phyloP scores from a whole-genome alignment of 495 filamentous ascomycete genomes.

The Penicillium odoratum region DNA sequence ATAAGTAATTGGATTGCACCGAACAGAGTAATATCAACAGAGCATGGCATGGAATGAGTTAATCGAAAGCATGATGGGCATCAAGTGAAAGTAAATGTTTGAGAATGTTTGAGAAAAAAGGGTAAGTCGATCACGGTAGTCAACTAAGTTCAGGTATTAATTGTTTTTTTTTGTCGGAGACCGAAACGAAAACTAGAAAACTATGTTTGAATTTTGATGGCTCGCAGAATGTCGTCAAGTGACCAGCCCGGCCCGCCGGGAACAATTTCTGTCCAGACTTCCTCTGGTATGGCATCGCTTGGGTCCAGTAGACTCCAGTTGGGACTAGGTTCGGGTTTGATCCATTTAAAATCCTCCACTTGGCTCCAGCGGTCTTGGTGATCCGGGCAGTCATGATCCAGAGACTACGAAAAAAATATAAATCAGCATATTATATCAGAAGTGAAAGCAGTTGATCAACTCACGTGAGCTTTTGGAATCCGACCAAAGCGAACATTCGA shows the following conservation, averaged over 20 bases:
- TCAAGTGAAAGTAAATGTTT: neutral
- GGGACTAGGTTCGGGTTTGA: constrained; percentile 80
- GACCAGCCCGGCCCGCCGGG: constrained; percentile 61
- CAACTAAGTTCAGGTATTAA: neutral
- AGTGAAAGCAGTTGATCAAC: constrained; percentile 24
- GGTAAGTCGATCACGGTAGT: neutral
- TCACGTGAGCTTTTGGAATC: constrained; percentile 66
- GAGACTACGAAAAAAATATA: constrained; percentile 23
- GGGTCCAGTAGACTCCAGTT: constrained; percentile 77
- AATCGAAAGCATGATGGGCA: neutral
- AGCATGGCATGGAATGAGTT: neutral
- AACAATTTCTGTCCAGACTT: constrained; percentile 71
- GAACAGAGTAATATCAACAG: neutral
- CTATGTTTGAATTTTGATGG: constrained; percentile 40
- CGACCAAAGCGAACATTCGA: constrained; percentile 74
- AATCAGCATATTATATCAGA: neutral
- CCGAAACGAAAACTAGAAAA: neutral
- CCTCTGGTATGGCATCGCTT: constrained; percentile 58
- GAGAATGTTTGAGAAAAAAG: neutral
- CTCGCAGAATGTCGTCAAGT: constrained; percentile 67
- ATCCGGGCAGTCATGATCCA: constrained; percentile 40
- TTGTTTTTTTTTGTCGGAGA: neutral
- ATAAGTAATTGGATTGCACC: neutral
- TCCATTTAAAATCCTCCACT: constrained; percentile 97
- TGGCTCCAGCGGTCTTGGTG: constrained; percentile 74